A percentile compares a stretch with the other conserved stretches of the same genome.
These are phyloP conservation scores for Paramecium sexaurelia DNA, from an alignment of 73 alveolate genomes.

Conservation along the genomic window DNA sequence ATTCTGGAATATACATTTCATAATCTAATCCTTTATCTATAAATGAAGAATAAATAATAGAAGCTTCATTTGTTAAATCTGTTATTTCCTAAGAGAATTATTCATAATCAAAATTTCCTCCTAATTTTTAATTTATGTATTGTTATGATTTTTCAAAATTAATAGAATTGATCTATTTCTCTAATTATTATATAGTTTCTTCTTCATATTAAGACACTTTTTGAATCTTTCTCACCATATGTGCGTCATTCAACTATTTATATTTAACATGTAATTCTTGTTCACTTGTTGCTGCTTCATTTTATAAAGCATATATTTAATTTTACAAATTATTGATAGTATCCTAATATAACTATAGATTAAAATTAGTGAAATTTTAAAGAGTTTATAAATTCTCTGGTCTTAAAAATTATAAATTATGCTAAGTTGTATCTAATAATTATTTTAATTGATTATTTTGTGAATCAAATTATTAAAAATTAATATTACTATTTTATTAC, in stretches of 20 bases:
- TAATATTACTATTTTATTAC: not conserved
- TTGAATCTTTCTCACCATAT: not conserved
- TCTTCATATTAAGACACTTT: not conserved
- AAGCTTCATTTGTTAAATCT: not conserved
- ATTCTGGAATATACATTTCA: conserved; percentile 40
- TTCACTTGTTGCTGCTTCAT: conserved; percentile 22
- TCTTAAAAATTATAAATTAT: not conserved
- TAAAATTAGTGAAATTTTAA: conserved; percentile 14
- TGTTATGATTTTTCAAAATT: conserved; percentile 11
- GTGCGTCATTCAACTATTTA: conserved; percentile 46
- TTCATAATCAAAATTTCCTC: conserved; percentile 42
- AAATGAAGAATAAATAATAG: not conserved
- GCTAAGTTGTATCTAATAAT: conserved; percentile 16
- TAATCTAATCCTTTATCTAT: not conserved
- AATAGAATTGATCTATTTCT: not conserved
- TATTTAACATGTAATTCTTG: conserved; percentile 39
- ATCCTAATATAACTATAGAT: conserved; percentile 9
- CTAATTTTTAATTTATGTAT: conserved; percentile 4
- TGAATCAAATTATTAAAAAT: not conserved
- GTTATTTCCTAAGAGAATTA: not conserved
- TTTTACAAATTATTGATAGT: conserved; percentile 23
- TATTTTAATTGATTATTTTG: not conserved
- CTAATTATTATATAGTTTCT: conserved; percentile 9
- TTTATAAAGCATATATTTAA: conserved; percentile 39
- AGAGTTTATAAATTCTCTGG: conserved; percentile 31